Conservation (phyloP, 495 filamentous ascomycete genomes). For the Annulohypoxylon stygium region DNA sequence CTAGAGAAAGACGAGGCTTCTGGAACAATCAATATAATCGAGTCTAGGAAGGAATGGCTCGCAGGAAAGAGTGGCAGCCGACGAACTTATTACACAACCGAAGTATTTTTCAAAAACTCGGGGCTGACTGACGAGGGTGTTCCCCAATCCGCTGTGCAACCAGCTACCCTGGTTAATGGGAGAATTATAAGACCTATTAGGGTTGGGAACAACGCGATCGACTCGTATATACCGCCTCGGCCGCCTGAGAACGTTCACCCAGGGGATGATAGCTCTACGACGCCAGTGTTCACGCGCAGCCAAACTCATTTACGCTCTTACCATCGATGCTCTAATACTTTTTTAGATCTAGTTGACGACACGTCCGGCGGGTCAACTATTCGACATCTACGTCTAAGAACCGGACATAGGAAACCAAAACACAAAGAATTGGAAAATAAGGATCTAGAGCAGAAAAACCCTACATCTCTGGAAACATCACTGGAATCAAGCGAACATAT, state of each 20-base stretch:
- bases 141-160: background rate
- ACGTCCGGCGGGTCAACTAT: conserved; percentile 51
- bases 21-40: conserved; percentile 71
- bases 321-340: conserved; percentile 68
- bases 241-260: conserved; percentile 56
- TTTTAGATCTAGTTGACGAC: conserved; percentile 76
- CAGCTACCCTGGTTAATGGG: background rate
- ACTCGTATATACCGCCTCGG: conserved; percentile 57
- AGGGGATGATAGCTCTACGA: conserved; percentile 55
- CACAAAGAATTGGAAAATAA: background rate
- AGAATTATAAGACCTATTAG: conserved; percentile 6
- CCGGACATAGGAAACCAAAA: conserved; percentile 56
- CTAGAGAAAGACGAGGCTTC: conserved; percentile 74
- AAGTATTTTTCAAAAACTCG: conserved; percentile 62
- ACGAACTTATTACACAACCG: conserved; percentile 76
- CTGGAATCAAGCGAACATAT: conserved; percentile 55
- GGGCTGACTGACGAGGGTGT: conserved; percentile 14
- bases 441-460: background rate
- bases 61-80: conserved; percentile 68
- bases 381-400: conserved; percentile 65
- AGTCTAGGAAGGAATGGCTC: conserved; percentile 79
- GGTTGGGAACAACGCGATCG: conserved; percentile 53
- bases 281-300: conserved; percentile 65
- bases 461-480: conserved; percentile 22
- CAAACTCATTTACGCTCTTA: conserved; percentile 73